Evolutionary conservation across 1,139 yeast species (phyloP).

Genomic region (Scheffersomyces stambukii): DNA sequence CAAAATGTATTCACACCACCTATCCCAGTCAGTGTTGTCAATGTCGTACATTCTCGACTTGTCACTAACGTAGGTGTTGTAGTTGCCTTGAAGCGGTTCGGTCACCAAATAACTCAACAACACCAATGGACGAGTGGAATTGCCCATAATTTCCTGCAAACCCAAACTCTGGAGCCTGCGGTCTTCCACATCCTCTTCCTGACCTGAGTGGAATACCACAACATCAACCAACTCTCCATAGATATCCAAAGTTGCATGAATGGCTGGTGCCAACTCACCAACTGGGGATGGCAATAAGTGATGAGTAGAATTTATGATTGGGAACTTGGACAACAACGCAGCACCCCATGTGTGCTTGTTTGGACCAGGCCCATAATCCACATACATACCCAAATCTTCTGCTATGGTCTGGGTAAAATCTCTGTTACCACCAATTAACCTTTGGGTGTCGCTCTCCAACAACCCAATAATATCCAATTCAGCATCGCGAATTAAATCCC

Average conservation of each 20-base stretch:
- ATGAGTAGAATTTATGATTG: conserved; percentile 84
- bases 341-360: conserved; percentile 98
- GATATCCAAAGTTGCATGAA: conserved; percentile 89
- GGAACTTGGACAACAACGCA: conserved; percentile 87
- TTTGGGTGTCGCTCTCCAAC: conserved; percentile 88
- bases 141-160: conserved; percentile 75
- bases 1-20: conserved; percentile 97
- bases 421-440: conserved; percentile 91
- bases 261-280: conserved; percentile 97
- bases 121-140: conserved; percentile 71
- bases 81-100: conserved; percentile 81
- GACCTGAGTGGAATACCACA: conserved; percentile 97
- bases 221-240: conserved; percentile 86
- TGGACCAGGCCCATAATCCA: conserved; percentile 97
- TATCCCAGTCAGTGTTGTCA: conserved; percentile 90
- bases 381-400: conserved; percentile 90
- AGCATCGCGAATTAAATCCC: conserved; percentile 73
- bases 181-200: conserved; percentile 95
- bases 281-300: conserved; percentile 92
- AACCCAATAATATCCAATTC: conserved; percentile 89
- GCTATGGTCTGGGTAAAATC: conserved; percentile 90
- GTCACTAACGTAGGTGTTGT: conserved; percentile 84
- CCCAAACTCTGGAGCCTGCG: conserved; percentile 81
- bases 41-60: conserved; percentile 86
- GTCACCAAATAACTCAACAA: conserved; percentile 88